Conservation (phyloP, 257 asterid species). For the Rhazya stricta region DNA sequence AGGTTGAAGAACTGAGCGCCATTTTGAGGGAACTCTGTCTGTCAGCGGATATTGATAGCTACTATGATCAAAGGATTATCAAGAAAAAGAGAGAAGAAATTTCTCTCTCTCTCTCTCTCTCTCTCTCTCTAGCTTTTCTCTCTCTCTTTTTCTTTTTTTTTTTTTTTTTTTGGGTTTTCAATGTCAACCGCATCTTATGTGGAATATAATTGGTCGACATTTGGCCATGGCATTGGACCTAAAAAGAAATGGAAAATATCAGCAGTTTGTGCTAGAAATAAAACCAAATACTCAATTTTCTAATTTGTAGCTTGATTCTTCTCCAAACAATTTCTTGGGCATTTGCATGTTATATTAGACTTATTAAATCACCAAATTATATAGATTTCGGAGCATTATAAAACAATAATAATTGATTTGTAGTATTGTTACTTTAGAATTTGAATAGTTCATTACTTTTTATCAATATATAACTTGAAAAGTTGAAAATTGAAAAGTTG, state of each 20-base stretch:
- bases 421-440: too few relatives aligned
- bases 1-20: slow-evolving; percentile 67
- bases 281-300: not conserved
- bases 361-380: too few relatives aligned
- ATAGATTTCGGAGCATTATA: too few relatives aligned
- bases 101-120: not conserved
- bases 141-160: not conserved
- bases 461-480: too few relatives aligned
- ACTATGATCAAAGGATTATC: not conserved
- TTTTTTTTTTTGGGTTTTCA: not conserved
- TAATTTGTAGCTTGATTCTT: too few relatives aligned
- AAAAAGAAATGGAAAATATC: not conserved
- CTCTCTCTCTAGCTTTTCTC: not conserved
- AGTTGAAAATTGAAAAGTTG: too few relatives aligned
- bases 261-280: not conserved
- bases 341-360: too few relatives aligned
- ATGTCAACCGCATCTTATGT: not conserved
- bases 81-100: not conserved
- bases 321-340: too few relatives aligned
- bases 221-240: not conserved
- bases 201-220: not conserved
- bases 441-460: too few relatives aligned
- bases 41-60: not conserved
- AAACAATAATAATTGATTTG: too few relatives aligned
- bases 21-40: slow-evolving; percentile 26